Conservation (phyloP, 331 rosid genomes). For the Malus hybrid region DNA sequence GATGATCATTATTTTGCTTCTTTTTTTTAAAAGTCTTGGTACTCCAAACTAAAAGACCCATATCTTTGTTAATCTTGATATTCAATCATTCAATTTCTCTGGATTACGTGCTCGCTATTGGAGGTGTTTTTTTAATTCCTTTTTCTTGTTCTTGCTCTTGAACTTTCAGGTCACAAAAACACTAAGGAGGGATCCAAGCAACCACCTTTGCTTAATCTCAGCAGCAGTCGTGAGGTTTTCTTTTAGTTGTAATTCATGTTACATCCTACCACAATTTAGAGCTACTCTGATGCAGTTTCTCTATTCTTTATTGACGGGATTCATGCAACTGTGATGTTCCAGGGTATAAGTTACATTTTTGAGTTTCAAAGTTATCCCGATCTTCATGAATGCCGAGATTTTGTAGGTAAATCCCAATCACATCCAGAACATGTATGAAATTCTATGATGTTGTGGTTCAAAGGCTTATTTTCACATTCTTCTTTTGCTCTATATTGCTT, state of each 20-base stretch:
- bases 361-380: constrained; percentile 73
- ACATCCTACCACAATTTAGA: background rate
- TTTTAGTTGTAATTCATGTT: background rate
- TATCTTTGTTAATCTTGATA: background rate
- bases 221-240: constrained; percentile 51
- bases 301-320: constrained; percentile 3
- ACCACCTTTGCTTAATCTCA: constrained; percentile 86
- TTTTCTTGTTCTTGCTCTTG: background rate
- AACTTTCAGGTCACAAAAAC: constrained; percentile 56
- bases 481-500: background rate
- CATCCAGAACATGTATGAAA: background rate
- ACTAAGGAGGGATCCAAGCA: constrained; percentile 86
- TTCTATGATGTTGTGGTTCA: background rate
- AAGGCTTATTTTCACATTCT: background rate
- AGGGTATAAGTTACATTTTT: constrained; percentile 81
- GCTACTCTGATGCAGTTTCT: background rate
- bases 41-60: background rate
- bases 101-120: background rate
- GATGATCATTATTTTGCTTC: background rate
- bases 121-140: background rate
- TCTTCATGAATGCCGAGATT: constrained; percentile 77
- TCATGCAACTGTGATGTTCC: constrained; percentile 18
- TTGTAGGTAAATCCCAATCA: constrained; percentile 53
- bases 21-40: background rate
- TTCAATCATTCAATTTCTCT: background rate